Conservation (phyloP, 1,139 yeast species). For the Debaryomyces fabryi region DNA sequence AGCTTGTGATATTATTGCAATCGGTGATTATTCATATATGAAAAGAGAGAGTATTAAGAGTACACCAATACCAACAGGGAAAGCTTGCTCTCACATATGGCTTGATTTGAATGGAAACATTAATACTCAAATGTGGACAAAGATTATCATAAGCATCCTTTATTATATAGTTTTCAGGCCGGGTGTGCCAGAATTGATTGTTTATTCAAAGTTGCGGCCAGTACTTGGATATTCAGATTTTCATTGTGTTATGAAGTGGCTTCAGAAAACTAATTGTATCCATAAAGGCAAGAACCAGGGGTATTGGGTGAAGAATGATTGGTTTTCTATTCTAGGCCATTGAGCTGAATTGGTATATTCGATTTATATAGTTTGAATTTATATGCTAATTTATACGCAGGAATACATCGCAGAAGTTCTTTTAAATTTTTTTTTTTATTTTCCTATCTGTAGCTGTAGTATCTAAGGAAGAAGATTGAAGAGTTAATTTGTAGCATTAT, state of each 20-base stretch:
- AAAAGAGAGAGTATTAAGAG: constrained; percentile 8
- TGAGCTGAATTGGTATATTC: constrained; percentile 2
- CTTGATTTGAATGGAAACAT: constrained; percentile 64
- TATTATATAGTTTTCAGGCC: constrained; percentile 64
- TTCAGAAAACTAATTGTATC: constrained; percentile 46
- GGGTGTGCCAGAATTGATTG: constrained; percentile 50
- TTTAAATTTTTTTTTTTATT: neutral
- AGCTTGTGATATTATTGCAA: constrained; percentile 61
- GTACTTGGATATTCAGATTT: constrained; percentile 55
- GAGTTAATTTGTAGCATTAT: constrained; percentile 30
- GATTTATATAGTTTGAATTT: neutral
- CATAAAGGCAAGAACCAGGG: constrained; percentile 45
- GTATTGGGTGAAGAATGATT: constrained; percentile 49
- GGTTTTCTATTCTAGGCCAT: constrained; percentile 52
- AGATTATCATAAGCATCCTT: constrained; percentile 51
- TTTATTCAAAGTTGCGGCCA: constrained; percentile 40
- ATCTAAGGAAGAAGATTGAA: neutral
- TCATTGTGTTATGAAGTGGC: constrained; percentile 58
- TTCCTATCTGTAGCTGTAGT: neutral
- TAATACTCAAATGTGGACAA: constrained; percentile 61
- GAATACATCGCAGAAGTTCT: constrained; percentile 2
- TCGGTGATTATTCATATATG: constrained; percentile 10
- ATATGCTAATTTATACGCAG: neutral
- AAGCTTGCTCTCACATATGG: constrained; percentile 75
- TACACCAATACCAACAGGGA: constrained; percentile 55